These are phyloP conservation scores for Cystofilobasidium bisporidii DNA, from an alignment of 768 basidiomycete species.

Conservation along the genomic window DNA sequence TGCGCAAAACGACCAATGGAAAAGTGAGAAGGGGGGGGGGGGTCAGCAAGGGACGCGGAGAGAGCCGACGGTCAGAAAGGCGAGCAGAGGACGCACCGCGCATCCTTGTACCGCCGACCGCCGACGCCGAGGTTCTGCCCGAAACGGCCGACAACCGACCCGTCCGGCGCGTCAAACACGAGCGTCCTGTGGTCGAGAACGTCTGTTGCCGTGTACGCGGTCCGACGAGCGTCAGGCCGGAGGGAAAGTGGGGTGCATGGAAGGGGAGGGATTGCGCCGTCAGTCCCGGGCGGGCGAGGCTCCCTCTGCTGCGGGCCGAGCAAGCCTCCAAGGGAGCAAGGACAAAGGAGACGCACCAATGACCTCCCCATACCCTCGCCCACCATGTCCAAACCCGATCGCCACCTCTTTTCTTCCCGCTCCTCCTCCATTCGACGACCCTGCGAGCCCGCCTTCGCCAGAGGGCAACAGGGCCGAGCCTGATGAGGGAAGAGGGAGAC, in stretches of 20 bases:
- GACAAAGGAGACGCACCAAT: slow-evolving; percentile 10
- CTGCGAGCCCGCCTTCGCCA: neutral
- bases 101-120: slow-evolving; percentile 90
- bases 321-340: no score
- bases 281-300: no score
- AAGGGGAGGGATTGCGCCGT: no score
- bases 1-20: slow-evolving; percentile 6
- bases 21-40: neutral
- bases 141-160: slow-evolving; percentile 71
- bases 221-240: neutral
- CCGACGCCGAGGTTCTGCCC: slow-evolving; percentile 59
- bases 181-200: slow-evolving; percentile 89
- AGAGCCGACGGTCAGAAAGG: neutral
- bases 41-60: neutral
- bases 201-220: slow-evolving; percentile 42
- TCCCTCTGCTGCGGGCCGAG: no score
- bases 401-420: slow-evolving; percentile 20
- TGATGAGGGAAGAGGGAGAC: slow-evolving; percentile 57
- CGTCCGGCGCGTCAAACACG: slow-evolving; percentile 79
- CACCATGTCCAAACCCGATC: slow-evolving; percentile 23
- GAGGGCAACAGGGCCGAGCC: neutral
- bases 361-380: slow-evolving; percentile 20
- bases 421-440: neutral
- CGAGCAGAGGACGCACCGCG: slow-evolving; percentile 45
- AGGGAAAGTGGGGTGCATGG: no score